Evolutionary conservation across 2,329 filamentous ascomycete species (phyloP).

Genomic region (Colletotrichum sp.): DNA sequence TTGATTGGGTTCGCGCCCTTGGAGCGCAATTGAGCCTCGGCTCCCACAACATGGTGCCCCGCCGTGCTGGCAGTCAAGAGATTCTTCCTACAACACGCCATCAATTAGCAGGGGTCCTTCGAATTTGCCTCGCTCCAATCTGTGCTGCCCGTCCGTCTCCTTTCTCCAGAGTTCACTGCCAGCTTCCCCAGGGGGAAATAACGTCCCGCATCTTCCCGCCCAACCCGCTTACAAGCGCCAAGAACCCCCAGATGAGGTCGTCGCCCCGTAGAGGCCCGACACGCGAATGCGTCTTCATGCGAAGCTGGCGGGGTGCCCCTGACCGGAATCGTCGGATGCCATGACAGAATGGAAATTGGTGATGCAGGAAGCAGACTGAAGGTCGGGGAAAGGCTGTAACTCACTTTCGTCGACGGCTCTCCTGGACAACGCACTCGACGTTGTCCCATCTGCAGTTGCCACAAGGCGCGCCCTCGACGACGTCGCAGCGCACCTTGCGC

Average conservation of each 20-base stretch:
- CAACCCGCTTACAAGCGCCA: background rate
- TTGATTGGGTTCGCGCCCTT: slow-evolving; percentile 38
- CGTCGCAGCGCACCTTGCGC: slow-evolving; percentile 92
- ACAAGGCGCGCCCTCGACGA: slow-evolving; percentile 86
- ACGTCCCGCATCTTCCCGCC: background rate
- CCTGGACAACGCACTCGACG: slow-evolving; percentile 77
- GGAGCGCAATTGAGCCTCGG: slow-evolving; percentile 51
- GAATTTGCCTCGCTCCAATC: background rate
- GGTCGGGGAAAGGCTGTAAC: slow-evolving; percentile 37
- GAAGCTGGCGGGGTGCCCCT: background rate
- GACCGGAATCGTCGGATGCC: background rate
- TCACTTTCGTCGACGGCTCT: slow-evolving; percentile 87
- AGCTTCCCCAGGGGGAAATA: background rate
- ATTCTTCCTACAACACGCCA: slow-evolving; percentile 43
- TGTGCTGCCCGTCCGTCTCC: background rate
- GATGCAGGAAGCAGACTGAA: background rate
- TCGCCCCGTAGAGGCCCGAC: background rate
- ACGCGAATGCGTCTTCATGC: background rate
- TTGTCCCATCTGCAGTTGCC: slow-evolving; percentile 86
- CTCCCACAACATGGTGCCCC: slow-evolving; percentile 33
- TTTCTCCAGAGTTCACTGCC: background rate
- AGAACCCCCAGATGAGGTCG: background rate
- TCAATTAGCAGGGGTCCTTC: background rate
- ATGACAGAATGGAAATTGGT: background rate
- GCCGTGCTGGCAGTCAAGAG: slow-evolving; percentile 43